Evolutionary conservation across 148 eudicot genomes (phyloP).

Genomic region (Arbutus unedo): DNA sequence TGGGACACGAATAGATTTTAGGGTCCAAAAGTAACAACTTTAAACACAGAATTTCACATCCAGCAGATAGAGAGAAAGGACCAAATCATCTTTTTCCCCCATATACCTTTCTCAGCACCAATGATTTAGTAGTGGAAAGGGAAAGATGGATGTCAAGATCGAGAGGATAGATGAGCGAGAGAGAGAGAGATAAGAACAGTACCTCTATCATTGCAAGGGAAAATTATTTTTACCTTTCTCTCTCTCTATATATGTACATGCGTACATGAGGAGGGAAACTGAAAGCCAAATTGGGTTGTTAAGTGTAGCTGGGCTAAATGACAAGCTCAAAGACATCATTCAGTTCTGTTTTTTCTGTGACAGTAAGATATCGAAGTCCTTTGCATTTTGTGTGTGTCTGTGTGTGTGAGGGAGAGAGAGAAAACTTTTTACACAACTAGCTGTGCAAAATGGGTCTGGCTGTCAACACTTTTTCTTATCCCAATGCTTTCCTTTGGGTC

Average conservation of each 20-base stretch:
- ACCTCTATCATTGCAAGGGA: background rate
- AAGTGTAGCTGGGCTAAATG: background rate
- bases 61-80: background rate
- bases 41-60: background rate
- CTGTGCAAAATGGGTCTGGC: background rate
- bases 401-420: too few relatives aligned
- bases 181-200: background rate
- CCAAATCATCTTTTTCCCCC: slow-evolving; percentile 3
- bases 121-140: background rate
- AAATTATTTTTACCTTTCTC: background rate
- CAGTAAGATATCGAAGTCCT: background rate
- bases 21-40: background rate
- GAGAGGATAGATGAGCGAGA: background rate
- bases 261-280: background rate
- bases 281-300: background rate
- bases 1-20: too few relatives aligned
- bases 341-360: background rate
- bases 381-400: background rate
- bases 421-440: background rate
- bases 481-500: background rate
- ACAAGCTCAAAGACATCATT: background rate
- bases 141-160: background rate
- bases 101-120: background rate
- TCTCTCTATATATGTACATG: too few relatives aligned
- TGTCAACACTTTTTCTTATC: background rate